Conservation (phyloP, 169 alveolate genomes). For the Plasmodium ovale region DNA sequence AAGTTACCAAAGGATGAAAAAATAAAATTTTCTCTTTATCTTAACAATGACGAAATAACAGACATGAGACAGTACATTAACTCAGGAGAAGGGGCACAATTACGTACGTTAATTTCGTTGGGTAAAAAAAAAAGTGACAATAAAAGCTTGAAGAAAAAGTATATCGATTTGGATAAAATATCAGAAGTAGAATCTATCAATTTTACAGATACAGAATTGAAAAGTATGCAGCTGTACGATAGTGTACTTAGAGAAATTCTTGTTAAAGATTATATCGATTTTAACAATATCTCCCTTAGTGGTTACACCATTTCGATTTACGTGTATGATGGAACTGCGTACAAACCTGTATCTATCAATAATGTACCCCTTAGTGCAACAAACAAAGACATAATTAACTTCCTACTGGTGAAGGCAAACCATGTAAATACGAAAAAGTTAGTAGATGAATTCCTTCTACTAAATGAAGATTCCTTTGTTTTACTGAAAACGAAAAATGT, state of each 20-base stretch:
- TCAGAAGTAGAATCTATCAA: constrained; percentile 21
- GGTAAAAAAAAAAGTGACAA: constrained; percentile 1
- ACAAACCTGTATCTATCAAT: constrained; percentile 15
- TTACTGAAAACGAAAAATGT: constrained; percentile 10
- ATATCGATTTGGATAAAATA: constrained; percentile 35
- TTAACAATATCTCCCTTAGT: constrained; percentile 20
- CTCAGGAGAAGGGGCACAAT: constrained; percentile 25
- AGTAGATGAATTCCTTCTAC: constrained; percentile 45
- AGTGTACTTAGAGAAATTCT: constrained; percentile 50
- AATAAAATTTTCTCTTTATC: constrained; percentile 30
- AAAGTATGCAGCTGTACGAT: constrained; percentile 37
- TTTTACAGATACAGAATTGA: constrained; percentile 22
- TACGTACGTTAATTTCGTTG: constrained; percentile 37
- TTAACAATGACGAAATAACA: constrained; percentile 38
- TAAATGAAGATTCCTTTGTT: constrained; percentile 29
- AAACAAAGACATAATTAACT: constrained; percentile 61
- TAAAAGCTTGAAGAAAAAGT: neutral
- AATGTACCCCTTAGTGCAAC: constrained; percentile 74
- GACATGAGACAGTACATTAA: constrained; percentile 27
- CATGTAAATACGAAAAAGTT: constrained; percentile 37
- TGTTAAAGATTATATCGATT: constrained; percentile 35
- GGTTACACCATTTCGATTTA: constrained; percentile 43
- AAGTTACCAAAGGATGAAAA: constrained; percentile 60
- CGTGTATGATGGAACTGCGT: constrained; percentile 43
- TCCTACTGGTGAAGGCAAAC: constrained; percentile 56